Percentiles rank a stretch among this genome's conserved stretches.
These are phyloP conservation scores for Limtongia smithiae DNA, from an alignment of 805 yeast genomes.

Conservation along the genomic window DNA sequence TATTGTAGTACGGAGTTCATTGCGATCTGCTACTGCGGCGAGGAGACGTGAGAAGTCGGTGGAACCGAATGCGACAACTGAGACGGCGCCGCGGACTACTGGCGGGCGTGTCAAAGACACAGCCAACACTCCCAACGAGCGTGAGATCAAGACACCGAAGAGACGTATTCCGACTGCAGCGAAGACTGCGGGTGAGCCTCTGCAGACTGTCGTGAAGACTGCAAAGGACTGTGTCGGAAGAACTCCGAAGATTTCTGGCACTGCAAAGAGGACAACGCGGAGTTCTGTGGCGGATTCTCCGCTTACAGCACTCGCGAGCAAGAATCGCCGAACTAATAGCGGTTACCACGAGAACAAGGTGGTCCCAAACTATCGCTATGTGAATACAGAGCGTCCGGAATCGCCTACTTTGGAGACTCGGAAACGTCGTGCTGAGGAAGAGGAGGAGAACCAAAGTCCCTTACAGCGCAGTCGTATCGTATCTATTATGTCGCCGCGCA, in stretches of 20 bases:
- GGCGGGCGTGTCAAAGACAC: too few relatives aligned
- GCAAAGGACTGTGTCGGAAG: background rate
- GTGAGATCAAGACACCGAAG: too few relatives aligned
- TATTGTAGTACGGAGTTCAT: too few relatives aligned
- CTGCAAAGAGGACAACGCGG: background rate
- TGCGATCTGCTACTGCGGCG: too few relatives aligned
- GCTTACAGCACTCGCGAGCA: constrained; percentile 13
- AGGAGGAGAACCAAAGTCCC: constrained; percentile 23
- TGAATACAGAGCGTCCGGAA: constrained; percentile 22
- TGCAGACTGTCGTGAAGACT: too few relatives aligned
- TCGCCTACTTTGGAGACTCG: constrained; percentile 24
- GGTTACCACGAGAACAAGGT: constrained; percentile 35
- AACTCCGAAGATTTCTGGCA: background rate
- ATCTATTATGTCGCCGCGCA: constrained; percentile 8
- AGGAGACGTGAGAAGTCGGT: too few relatives aligned
- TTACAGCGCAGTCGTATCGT: constrained; percentile 14
- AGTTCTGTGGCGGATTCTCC: background rate
- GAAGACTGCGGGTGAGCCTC: too few relatives aligned
- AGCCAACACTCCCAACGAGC: too few relatives aligned
- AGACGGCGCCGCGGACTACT: too few relatives aligned
- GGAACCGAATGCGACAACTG: too few relatives aligned
- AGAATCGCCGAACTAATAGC: constrained; percentile 34
- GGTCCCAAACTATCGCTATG: constrained; percentile 20
- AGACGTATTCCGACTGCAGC: too few relatives aligned
- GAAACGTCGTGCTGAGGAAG: constrained; percentile 10